Percentiles rank a stretch among this genome's conserved stretches.
Evolutionary conservation across 2,329 filamentous ascomycete species (phyloP).

Genomic region (Aspergillus persii): DNA sequence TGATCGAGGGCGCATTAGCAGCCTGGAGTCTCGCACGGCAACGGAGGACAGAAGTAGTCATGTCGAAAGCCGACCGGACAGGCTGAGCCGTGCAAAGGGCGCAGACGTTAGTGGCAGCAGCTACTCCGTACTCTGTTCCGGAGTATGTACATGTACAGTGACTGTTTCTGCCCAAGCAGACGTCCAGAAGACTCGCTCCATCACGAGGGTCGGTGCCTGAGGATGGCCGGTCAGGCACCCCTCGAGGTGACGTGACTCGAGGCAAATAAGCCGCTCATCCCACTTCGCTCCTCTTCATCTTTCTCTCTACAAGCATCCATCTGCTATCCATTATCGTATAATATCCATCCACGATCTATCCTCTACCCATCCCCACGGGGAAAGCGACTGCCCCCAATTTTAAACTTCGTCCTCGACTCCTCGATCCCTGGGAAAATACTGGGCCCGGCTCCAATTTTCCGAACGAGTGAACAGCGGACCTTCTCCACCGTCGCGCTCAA

Average conservation of each 20-base stretch:
- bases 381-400: conserved; percentile 4
- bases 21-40: neutral
- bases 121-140: too few relatives aligned
- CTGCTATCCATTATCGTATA: neutral
- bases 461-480: neutral
- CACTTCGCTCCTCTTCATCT: neutral
- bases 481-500: conserved; percentile 15
- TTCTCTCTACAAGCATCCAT: neutral
- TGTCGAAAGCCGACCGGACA: neutral
- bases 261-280: neutral
- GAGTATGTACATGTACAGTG: too few relatives aligned
- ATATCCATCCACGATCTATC: neutral
- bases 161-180: neutral
- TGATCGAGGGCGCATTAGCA: neutral
- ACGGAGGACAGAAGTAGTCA: neutral
- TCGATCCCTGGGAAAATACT: conserved; percentile 8
- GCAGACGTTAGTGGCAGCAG: too few relatives aligned
- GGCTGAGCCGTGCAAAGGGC: neutral
- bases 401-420: conserved; percentile 6
- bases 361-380: conserved; percentile 13
- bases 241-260: conserved; percentile 2
- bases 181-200: neutral
- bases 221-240: neutral
- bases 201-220: neutral
- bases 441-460: conserved; percentile 8